Evolutionary conservation across 768 basidiomycete genomes (phyloP), one percentile per base, ranked within the genome.

Genomic region (Auriscalpium vulgare): DNA sequence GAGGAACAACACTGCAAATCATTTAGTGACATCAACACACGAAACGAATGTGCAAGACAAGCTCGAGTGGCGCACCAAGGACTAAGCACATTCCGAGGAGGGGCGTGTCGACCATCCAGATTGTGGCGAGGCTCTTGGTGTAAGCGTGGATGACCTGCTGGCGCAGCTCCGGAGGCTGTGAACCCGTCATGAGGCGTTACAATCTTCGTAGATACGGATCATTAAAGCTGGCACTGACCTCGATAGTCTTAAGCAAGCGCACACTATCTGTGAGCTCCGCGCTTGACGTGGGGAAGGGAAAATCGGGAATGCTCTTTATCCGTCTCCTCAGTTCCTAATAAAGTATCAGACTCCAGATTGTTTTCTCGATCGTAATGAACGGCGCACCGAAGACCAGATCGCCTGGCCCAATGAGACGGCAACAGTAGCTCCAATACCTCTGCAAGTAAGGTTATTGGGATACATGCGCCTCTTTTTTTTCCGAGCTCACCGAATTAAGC

Each of bases 101-200:
- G 0, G 82, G 84, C 10, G 83, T 83, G 67, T 74, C 75, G 9
- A 83, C 81, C 21, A 86, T 59, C 85, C 87, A 89, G 19, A 89
- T 82, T 47, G 59, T 69, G 59, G 76, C 75, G 43, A 89, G 81
- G 3, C 85, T 81, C 35, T 74, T 72, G 14, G 85, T 75, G 68
- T 81, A 88, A 0, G 85, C 85, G 55, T 86, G 74, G 35, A 83
- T 75, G 9, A 86, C 71, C 44, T 72, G 72, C 23, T 70, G 62
- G 11, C 82, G 82, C 35, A 74, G 65, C 10, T 63, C 62, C 8
- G 76, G 68, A 60, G 90, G 76, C 82, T 85, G 61, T 23, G 23
- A 29, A 29, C 23, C 23, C 23, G 5, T 29, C 5, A 29, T 29
- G 23, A 29, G 23, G 23, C n/a, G 23, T 29, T 29, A 2, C 23